phyloP scores from a whole-genome alignment of 108 stramenopile genomes.

The Aurantiochytrium sp. region DNA sequence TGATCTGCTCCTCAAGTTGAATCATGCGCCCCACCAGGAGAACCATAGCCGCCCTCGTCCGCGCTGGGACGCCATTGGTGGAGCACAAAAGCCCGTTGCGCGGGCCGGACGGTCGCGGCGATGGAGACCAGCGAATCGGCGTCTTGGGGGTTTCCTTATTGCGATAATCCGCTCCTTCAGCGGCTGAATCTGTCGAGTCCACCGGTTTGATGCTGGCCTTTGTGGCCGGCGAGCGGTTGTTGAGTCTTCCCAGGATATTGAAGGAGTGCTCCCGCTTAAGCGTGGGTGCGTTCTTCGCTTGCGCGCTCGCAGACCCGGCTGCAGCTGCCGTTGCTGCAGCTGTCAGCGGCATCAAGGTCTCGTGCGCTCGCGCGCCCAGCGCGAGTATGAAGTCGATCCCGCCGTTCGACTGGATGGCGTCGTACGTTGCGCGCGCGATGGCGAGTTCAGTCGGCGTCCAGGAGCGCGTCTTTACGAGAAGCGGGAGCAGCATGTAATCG shows the following conservation, averaged over 20 bases:
- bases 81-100: not conserved
- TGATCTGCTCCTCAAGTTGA: not conserved
- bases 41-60: conserved; percentile 3
- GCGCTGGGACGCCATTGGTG: not conserved
- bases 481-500: not conserved
- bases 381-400: not conserved
- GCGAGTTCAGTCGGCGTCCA: not conserved
- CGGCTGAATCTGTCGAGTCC: not conserved
- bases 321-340: not conserved
- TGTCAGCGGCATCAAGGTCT: not conserved
- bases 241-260: not conserved
- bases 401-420: not conserved
- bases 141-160: not conserved
- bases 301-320: too few relatives aligned
- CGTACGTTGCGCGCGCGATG: not conserved
- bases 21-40: not conserved
- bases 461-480: not conserved
- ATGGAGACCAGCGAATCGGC: too few relatives aligned
- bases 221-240: not conserved
- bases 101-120: not conserved
- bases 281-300: too few relatives aligned
- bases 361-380: not conserved
- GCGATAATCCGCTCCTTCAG: too few relatives aligned
- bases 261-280: too few relatives aligned
- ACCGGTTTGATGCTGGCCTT: not conserved